Conservation (phyloP, 108 stramenopile genomes). For the Cyclostephanos tholiformis region DNA sequence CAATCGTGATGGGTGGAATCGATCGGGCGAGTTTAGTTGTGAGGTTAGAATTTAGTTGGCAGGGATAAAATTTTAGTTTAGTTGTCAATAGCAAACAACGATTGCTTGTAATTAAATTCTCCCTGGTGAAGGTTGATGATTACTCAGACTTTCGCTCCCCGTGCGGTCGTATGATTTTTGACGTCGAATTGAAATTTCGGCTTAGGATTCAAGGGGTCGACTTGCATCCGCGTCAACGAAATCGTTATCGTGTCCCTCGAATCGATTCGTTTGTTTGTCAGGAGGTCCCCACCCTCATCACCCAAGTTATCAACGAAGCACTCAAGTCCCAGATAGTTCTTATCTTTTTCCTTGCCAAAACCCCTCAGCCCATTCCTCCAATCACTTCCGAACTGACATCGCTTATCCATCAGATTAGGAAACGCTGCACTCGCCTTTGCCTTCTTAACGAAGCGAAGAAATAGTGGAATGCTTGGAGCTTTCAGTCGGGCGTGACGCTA, state of each 20-base stretch:
- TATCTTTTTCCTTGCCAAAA: background rate
- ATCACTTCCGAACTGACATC: background rate
- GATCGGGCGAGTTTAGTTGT: no score
- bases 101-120: no score
- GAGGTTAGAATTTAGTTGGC: no score
- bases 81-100: no score
- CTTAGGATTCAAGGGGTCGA: background rate
- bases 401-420: background rate
- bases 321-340: background rate
- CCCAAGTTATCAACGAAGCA: background rate
- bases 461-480: background rate
- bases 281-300: background rate
- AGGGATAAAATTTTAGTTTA: no score
- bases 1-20: no score
- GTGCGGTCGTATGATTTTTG: background rate
- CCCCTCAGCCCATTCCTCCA: background rate
- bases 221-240: background rate
- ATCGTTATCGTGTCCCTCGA: background rate
- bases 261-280: background rate
- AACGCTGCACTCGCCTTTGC: background rate
- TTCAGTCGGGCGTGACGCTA: background rate
- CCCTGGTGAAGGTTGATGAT: background rate
- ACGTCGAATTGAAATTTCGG: background rate
- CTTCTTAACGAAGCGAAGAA: background rate
- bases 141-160: background rate